Percentiles rank a stretch among this genome's conserved stretches.
These are phyloP conservation scores for Alopecurus myosuroides DNA, from an alignment of 176 grass and related monocot species.

Conservation along the genomic window DNA sequence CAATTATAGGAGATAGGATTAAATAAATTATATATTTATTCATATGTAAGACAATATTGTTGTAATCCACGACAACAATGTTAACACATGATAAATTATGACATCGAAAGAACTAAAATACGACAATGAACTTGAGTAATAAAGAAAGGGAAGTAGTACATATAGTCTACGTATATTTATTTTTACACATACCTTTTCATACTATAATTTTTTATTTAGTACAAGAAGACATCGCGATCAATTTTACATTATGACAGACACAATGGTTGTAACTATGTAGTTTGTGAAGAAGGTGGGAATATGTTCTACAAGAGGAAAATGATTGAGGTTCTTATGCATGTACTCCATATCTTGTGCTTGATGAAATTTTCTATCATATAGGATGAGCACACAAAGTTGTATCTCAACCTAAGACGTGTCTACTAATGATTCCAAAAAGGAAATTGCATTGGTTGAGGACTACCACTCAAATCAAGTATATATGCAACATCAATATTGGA, in stretches of 20 bases:
- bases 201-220: too few species aligned
- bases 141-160: too few species aligned
- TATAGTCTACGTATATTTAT: too few species aligned
- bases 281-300: not conserved
- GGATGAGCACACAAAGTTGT: not conserved
- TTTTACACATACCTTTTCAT: too few species aligned
- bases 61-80: not conserved
- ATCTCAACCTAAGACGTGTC: not conserved
- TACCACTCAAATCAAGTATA: not conserved
- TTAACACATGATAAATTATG: not conserved
- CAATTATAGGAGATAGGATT: too few species aligned
- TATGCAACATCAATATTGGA: not conserved
- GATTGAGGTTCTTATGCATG: not conserved
- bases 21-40: too few species aligned
- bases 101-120: not conserved
- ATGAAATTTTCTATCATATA: not conserved
- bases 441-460: not conserved
- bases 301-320: not conserved
- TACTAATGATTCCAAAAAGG: not conserved
- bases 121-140: not conserved
- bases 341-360: not conserved
- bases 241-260: too few species aligned
- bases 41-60: not conserved
- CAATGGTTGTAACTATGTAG: not conserved
- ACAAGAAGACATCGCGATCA: too few species aligned